Conservation (phyloP, 345 rosid genomes). For the Psidium friedrichsthalianum region DNA sequence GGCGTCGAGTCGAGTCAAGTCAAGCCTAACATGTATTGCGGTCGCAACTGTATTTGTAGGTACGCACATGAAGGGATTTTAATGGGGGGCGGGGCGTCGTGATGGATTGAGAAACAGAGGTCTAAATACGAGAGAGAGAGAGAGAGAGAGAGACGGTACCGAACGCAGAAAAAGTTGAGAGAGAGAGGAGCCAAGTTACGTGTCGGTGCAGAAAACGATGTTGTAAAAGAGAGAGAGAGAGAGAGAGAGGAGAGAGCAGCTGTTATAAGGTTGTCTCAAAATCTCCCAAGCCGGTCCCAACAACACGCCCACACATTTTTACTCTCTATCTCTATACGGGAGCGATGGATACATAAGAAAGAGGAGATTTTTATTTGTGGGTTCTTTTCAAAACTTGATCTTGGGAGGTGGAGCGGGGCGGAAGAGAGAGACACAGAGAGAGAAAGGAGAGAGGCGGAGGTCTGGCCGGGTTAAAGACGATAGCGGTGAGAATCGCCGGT, state of each 20-base stretch:
- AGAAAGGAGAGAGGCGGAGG: background rate
- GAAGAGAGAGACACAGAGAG: background rate
- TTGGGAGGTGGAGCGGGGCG: background rate
- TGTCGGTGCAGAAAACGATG: background rate
- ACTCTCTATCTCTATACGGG: background rate
- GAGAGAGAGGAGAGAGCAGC: background rate
- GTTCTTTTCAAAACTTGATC: background rate
- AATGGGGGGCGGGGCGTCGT: background rate
- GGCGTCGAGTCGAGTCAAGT: background rate
- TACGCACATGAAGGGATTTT: background rate
- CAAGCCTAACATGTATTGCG: background rate
- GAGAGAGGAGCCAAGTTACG: background rate
- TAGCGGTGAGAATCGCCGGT: conserved; percentile 14
- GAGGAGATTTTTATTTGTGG: background rate
- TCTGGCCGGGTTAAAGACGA: conserved; percentile 28
- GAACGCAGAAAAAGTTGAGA: background rate
- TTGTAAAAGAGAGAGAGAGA: background rate
- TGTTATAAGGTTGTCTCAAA: background rate
- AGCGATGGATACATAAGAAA: background rate
- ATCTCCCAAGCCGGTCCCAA: background rate
- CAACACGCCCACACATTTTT: background rate
- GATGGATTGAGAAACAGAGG: background rate
- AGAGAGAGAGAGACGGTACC: background rate
- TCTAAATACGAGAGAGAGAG: background rate
- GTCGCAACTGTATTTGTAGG: conserved; percentile 3